These are phyloP conservation scores for Penicillium occitanis DNA, from an alignment of 2,329 filamentous ascomycete genomes.

Conservation along the genomic window DNA sequence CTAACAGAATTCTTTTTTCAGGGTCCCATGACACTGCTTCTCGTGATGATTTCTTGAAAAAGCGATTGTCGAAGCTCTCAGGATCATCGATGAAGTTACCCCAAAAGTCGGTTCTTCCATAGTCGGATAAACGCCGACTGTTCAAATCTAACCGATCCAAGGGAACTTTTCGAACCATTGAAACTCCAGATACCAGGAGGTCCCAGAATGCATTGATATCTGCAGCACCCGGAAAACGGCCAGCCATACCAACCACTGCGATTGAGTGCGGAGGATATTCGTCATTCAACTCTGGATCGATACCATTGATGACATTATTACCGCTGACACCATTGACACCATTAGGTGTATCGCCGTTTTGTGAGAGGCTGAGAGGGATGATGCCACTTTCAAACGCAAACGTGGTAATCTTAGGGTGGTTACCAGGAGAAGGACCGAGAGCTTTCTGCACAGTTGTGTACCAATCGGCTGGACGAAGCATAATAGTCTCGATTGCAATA, in stretches of 20 bases:
- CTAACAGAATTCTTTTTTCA: slow-evolving; percentile 31
- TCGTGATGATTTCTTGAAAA: slow-evolving; percentile 23
- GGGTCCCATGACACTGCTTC: slow-evolving; percentile 21
- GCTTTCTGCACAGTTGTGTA: slow-evolving; percentile 14
- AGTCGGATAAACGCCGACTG: slow-evolving; percentile 18
- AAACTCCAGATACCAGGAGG: slow-evolving; percentile 26
- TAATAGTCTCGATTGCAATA: slow-evolving; percentile 14
- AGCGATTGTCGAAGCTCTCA: slow-evolving; percentile 32
- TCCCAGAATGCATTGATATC: slow-evolving; percentile 35
- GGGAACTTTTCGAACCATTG: slow-evolving; percentile 22
- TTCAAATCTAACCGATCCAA: slow-evolving; percentile 23
- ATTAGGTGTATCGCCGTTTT: neutral
- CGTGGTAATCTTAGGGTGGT: neutral
- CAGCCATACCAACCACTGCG: slow-evolving; percentile 38
- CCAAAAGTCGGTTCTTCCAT: slow-evolving; percentile 23
- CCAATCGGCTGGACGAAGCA: slow-evolving; percentile 12
- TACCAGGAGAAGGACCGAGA: neutral
- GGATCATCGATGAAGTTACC: slow-evolving; percentile 22
- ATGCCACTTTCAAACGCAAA: slow-evolving; percentile 18
- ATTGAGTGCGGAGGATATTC: slow-evolving; percentile 26
- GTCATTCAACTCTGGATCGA: neutral
- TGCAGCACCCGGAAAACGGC: slow-evolving; percentile 32
- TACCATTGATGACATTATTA: neutral
- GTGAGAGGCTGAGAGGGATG: slow-evolving; percentile 11
- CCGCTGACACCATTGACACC: neutral